Percentiles rank a stretch among this genome's conserved stretches.
Conservation (phyloP, 2,329 filamentous ascomycete species). For the Sporothrix mexicana region DNA sequence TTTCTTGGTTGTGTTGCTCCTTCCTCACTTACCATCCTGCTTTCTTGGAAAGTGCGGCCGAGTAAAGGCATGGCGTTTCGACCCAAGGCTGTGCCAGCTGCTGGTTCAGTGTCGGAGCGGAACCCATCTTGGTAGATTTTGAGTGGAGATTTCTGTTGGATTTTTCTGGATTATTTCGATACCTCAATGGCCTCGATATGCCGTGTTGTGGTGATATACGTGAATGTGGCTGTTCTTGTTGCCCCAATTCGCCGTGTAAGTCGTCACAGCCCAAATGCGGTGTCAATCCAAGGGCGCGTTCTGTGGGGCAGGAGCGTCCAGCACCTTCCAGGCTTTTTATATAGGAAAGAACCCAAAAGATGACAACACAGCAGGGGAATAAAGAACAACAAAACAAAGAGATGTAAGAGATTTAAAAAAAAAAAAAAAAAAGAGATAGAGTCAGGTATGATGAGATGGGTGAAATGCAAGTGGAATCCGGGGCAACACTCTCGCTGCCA, state of each 20-base stretch:
- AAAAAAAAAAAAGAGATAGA: background rate
- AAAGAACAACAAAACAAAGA: background rate
- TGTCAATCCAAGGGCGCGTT: constrained; percentile 24
- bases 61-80: constrained; percentile 71
- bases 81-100: constrained; percentile 61
- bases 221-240: background rate
- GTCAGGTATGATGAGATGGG: background rate
- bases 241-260: constrained; percentile 2
- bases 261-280: constrained; percentile 1
- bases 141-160: background rate
- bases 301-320: constrained; percentile 18
- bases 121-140: constrained; percentile 30
- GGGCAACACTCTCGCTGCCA: constrained; percentile 1
- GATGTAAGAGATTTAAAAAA: too few species aligned
- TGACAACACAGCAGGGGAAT: background rate
- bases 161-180: background rate
- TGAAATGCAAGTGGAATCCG: constrained; percentile 17
- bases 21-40: constrained; percentile 65
- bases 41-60: constrained; percentile 65
- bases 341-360: background rate
- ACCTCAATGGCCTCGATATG: background rate
- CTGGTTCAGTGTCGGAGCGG: constrained; percentile 23
- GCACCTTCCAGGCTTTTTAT: constrained; percentile 14
- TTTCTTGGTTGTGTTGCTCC: too few species aligned
- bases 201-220: background rate